These are phyloP conservation scores for Pleurotus salmoneostramineus DNA, from an alignment of 768 basidiomycete species.

Conservation along the genomic window DNA sequence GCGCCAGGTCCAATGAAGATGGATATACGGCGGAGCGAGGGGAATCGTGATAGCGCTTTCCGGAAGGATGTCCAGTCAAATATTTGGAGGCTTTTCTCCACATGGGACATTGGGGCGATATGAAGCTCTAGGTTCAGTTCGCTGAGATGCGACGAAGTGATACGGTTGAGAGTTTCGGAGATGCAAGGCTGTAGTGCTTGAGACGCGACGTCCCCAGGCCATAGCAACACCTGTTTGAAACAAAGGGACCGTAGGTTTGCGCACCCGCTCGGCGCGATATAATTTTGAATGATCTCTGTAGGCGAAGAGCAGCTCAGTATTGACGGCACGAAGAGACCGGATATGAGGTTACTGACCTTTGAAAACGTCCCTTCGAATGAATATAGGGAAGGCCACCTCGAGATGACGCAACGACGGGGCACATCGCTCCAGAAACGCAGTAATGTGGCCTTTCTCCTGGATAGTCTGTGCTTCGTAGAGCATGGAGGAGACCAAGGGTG, in stretches of 20 bases:
- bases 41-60: not conserved
- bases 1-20: not conserved
- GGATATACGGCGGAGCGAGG: not conserved
- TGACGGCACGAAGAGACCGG: not conserved
- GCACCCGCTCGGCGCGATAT: not conserved
- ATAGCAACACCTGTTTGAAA: conserved; percentile 1
- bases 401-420: not conserved
- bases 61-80: conserved; percentile 1
- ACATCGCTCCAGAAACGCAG: not conserved
- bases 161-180: not conserved
- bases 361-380: not conserved
- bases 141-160: not conserved
- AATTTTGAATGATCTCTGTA: not conserved
- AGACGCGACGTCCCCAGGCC: not conserved
- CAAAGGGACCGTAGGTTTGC: not conserved
- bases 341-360: not conserved
- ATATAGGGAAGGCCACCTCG: not conserved
- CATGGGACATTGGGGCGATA: not conserved
- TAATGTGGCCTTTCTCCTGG: not conserved
- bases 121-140: not conserved
- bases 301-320: not conserved
- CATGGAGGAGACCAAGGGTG: not conserved
- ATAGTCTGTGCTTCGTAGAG: not conserved
- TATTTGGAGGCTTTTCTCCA: conserved; percentile 1
- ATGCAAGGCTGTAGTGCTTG: not conserved